Conservation (phyloP, 805 yeast species). For the Sugiyamaella mastotermitis region DNA sequence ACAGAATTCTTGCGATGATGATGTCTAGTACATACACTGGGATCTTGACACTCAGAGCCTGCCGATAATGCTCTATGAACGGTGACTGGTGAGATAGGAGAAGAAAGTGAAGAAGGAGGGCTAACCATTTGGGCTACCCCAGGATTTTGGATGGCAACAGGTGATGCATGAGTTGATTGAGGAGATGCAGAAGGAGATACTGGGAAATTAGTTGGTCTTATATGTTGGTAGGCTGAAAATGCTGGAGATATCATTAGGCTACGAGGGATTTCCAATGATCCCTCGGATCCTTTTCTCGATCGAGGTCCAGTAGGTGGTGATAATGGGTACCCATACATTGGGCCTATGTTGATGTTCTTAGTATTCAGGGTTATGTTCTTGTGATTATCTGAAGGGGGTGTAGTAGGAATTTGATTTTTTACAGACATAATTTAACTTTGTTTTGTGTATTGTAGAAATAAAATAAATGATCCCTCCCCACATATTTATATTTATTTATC, state of each 20-base stretch:
- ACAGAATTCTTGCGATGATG: slow-evolving; percentile 26
- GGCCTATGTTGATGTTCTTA: no score
- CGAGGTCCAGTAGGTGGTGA: background rate
- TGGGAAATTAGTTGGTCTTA: background rate
- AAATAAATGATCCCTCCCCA: no score
- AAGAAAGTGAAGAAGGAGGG: slow-evolving; percentile 5
- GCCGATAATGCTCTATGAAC: slow-evolving; percentile 7
- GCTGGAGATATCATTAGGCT: background rate
- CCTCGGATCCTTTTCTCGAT: slow-evolving; percentile 4
- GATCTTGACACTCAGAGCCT: slow-evolving; percentile 1
- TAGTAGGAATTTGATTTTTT: no score
- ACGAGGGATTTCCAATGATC: slow-evolving; percentile 5
- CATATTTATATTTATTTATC: no score
- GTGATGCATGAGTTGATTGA: background rate
- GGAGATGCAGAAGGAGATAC: background rate
- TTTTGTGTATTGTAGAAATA: no score
- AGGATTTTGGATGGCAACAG: background rate
- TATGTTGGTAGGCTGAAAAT: slow-evolving; percentile 1
- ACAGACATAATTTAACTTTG: no score
- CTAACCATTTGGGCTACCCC: background rate
- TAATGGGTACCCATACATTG: no score
- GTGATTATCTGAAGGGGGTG: no score
- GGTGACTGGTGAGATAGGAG: slow-evolving; percentile 5
- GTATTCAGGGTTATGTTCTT: no score
- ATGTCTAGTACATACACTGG: slow-evolving; percentile 20